Evolutionary conservation across 169 alveolate species (phyloP), one percentile per base, ranked within the genome.

Genomic region (Plasmodium coatneyi): DNA sequence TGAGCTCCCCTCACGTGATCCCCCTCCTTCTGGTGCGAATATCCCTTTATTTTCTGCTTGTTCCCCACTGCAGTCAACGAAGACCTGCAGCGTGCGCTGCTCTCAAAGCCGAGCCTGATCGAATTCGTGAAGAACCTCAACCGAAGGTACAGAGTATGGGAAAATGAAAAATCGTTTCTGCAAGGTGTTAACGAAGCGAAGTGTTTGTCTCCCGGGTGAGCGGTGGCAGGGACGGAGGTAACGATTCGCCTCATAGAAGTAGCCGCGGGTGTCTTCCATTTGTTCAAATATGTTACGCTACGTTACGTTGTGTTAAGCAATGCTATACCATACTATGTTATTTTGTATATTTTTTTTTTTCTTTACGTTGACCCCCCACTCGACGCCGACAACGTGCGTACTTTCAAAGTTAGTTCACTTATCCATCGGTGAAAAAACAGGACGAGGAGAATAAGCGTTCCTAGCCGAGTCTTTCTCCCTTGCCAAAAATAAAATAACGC

Each of bases 151-250:
- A 71, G 52, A 14, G 81, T 91, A 9, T 91, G 95, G 95, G 66
- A 66, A 91, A 81, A 91, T 72, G 92, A 91, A 60, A 91, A 91
- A 34, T 70, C 80, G 30, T 91, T 91, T 46, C 95, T 91, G 16
- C 52, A 43, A 72, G 91, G 95, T n/a, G n/a, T n/a, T n/a, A n/a
- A n/a, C n/a, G n/a, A n/a, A n/a, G n/a, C n/a, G n/a, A n/a, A n/a
- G n/a, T n/a, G n/a, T n/a, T n/a, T n/a, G n/a, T n/a, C n/a, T n/a
- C n/a, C n/a, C n/a, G 39, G n/a, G 43, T 81, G 22, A 28, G 46
- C 19, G 39, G 74, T 49, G 60, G 25, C 5, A 49, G 60, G 0
- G 60, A 16, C 2, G 7, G 60, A 32, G 3, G 39, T 43, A 43
- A 12, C 60, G 60, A 3, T 49, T 49, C n/a, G n/a, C 54, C n/a